A percentile compares a stretch with the other conserved stretches of the same genome.
Evolutionary conservation across 352 stramenopile species (phyloP).

Genomic region (Pythium dissotocum): DNA sequence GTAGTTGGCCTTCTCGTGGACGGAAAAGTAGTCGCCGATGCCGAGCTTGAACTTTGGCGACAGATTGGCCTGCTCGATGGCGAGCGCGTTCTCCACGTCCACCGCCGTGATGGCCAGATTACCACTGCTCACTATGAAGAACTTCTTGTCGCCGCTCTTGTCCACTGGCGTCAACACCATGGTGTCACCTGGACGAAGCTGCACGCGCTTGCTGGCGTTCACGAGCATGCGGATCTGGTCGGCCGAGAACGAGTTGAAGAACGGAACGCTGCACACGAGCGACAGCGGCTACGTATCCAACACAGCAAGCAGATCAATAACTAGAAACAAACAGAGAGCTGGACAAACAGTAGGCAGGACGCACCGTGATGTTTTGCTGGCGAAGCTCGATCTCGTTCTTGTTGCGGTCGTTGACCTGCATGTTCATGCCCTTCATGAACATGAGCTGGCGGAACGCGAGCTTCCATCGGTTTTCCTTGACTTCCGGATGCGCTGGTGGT

Average conservation of each 20-base stretch:
- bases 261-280: slow-evolving; percentile 73
- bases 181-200: slow-evolving; percentile 54
- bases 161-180: slow-evolving; percentile 30
- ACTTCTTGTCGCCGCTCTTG: slow-evolving; percentile 36
- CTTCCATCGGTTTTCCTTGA: slow-evolving; percentile 67
- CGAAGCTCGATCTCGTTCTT: slow-evolving; percentile 81
- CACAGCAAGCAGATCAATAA: neutral
- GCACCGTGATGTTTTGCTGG: slow-evolving; percentile 76
- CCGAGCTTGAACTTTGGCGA: slow-evolving; percentile 59
- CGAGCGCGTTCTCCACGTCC: slow-evolving; percentile 39
- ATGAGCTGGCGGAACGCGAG: slow-evolving; percentile 75
- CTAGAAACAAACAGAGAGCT: neutral
- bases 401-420: slow-evolving; percentile 70
- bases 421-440: slow-evolving; percentile 86
- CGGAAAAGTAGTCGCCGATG: slow-evolving; percentile 70
- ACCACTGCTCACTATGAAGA: slow-evolving; percentile 71
- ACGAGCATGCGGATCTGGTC: slow-evolving; percentile 59
- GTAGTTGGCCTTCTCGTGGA: slow-evolving; percentile 40
- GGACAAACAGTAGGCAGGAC: slow-evolving; percentile 1
- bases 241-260: slow-evolving; percentile 67
- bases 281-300: slow-evolving; percentile 45
- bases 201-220: slow-evolving; percentile 39
- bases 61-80: slow-evolving; percentile 50
- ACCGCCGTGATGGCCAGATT: slow-evolving; percentile 41
- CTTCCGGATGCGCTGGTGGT: slow-evolving; percentile 11